Base-by-base conservation (phyloP, 2,329 filamentous ascomycete species). In the Westerdykella sp. region DNA sequence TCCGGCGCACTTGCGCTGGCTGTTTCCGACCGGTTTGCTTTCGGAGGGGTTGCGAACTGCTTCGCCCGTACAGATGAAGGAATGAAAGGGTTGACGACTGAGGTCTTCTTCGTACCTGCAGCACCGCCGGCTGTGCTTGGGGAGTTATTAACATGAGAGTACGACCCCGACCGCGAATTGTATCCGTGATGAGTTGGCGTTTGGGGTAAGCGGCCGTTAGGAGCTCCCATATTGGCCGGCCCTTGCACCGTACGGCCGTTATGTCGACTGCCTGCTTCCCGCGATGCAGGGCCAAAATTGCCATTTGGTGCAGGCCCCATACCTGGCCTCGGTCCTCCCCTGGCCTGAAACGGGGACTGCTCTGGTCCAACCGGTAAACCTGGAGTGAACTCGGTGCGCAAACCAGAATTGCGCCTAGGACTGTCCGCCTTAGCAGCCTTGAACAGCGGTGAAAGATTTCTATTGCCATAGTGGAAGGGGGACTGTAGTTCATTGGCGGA, bases 361-460 rank as follows among this genome's bases (percentile, higher is more conserved):
- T 59, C 59, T 14, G 51, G 43, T 14, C 57, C 42, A 13, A 55
- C 37, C 9, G 63, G 59, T 18, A 62, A 63, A 41, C 61, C 57
- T 11, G 62, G 57, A 9, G 57, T 65, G 34, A 72, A 56, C 44
- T 73, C 69, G 25, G 71, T 70, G 13, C 70, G 69, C 9, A 73
- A 61, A 39, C 62, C 59, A 25, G 71, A 73, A 23, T 69, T 67
- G 28, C 67, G 69, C 37, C 65, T 60, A 5, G 65, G 54, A 12
- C 10, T n/a, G 34, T 73, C 69, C n/a, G 57, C 53, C 42, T 70
- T 68, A 12, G 69, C 69, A 25, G 71, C 70, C 49, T 73, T 69
- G 63, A 75, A 75, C 18, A 75, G 48, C 4, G 71, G 70, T 3
- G 72, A 73, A 28, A 75, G 69, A 47, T 74, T 74, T 34, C 66